Evolutionary conservation across 148 eudicot genomes (phyloP).

Genomic region (Rhododendron kiyosumense): DNA sequence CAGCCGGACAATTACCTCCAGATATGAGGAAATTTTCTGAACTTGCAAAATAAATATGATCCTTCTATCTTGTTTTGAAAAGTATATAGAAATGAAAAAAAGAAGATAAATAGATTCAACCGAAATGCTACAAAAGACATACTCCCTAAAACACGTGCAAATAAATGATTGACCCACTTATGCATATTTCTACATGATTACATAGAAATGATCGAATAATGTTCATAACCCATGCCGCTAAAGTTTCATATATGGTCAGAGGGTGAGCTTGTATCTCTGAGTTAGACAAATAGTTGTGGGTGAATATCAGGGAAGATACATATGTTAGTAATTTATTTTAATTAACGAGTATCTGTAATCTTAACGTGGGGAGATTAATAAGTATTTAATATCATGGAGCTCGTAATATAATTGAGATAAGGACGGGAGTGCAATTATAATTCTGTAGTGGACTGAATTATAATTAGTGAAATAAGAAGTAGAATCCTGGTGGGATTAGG

Average conservation of each 20-base stretch:
- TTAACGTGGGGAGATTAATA: too few species aligned
- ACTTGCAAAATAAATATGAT: not conserved
- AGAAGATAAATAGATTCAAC: not conserved
- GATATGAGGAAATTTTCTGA: not conserved
- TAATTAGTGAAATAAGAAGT: too few species aligned
- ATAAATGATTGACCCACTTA: not conserved
- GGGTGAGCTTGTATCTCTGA: too few species aligned
- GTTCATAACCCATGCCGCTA: not conserved
- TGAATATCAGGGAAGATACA: conserved; percentile 7
- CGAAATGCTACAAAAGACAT: not conserved
- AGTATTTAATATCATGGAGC: too few species aligned
- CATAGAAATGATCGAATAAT: not conserved
- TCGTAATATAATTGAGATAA: too few species aligned
- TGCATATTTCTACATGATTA: not conserved
- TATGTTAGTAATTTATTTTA: too few species aligned
- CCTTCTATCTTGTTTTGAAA: not conserved
- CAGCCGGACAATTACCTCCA: not conserved
- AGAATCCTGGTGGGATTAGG: too few species aligned
- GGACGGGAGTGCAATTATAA: too few species aligned
- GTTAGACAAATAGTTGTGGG: too few species aligned
- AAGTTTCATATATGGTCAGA: too few species aligned
- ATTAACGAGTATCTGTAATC: too few species aligned
- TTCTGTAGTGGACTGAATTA: too few species aligned
- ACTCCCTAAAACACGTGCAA: not conserved
- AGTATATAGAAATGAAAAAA: not conserved